Evolutionary conservation across 345 rosid species (phyloP).

Genomic region (Hirschfeldia incana): DNA sequence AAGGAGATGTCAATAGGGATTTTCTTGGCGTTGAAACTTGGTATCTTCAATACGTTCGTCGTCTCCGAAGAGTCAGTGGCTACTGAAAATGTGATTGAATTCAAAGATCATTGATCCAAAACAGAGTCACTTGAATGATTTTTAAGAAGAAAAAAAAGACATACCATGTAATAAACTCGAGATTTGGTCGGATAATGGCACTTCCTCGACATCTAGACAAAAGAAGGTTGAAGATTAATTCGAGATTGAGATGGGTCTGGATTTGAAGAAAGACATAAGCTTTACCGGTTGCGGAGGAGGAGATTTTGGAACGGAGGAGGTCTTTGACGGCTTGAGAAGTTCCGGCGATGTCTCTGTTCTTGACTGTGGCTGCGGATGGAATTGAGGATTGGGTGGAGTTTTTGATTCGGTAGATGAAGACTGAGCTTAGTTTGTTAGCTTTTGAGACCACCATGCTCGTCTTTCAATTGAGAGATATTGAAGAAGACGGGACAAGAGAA

Average conservation of each 20-base stretch:
- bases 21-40: slow-evolving; percentile 43
- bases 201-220: slow-evolving; percentile 24
- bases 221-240: not conserved
- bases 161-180: slow-evolving; percentile 29
- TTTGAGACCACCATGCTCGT: slow-evolving; percentile 27
- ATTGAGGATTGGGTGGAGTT: slow-evolving; percentile 1
- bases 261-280: not conserved
- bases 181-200: slow-evolving; percentile 17
- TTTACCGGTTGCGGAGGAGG: not conserved
- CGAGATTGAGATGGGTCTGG: not conserved
- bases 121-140: not conserved
- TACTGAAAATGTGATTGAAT: slow-evolving; percentile 21
- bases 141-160: not conserved
- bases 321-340: slow-evolving; percentile 34
- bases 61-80: not conserved
- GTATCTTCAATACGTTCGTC: slow-evolving; percentile 37
- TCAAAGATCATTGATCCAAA: not conserved
- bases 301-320: not conserved
- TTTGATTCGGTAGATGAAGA: slow-evolving; percentile 11
- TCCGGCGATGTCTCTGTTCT: slow-evolving; percentile 30
- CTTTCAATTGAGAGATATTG: not conserved
- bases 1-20: slow-evolving; percentile 19
- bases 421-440: slow-evolving; percentile 29
- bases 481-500: no score
- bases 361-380: not conserved